phyloP scores from a whole-genome alignment of 2,329 filamentous ascomycete genomes.

The Akanthomyces lecanii region DNA sequence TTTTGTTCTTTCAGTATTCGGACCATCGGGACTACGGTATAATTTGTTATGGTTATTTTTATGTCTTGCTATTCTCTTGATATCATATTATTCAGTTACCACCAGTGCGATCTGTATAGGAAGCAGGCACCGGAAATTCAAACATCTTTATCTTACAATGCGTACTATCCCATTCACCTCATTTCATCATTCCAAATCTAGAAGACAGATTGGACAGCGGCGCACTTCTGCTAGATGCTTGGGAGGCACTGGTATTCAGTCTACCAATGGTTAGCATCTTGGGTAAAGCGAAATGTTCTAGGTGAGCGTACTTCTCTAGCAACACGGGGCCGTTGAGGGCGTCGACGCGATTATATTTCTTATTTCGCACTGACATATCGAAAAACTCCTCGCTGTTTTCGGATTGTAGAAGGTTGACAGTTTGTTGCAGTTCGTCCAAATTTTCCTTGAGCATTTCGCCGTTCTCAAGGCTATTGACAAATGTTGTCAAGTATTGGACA shows the following conservation, averaged over 20 bases:
- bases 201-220: constrained; percentile 71
- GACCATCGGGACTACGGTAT: not conserved
- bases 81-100: not conserved
- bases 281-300: not conserved
- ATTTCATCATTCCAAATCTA: constrained; percentile 63
- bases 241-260: constrained; percentile 56
- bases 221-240: constrained; percentile 54
- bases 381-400: constrained; percentile 97
- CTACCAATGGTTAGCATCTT: constrained; percentile 37
- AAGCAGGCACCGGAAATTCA: not conserved
- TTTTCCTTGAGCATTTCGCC: constrained; percentile 81
- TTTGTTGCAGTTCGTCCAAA: constrained; percentile 89
- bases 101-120: not conserved
- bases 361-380: constrained; percentile 82
- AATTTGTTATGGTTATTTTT: not conserved
- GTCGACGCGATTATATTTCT: constrained; percentile 91
- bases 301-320: constrained; percentile 75
- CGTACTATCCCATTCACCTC: constrained; percentile 23
- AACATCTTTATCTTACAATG: constrained; percentile 17
- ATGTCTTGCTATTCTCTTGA: not conserved
- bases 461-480: constrained; percentile 83
- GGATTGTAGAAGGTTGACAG: constrained; percentile 77
- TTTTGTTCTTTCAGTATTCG: not conserved
- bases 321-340: constrained; percentile 82
- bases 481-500: constrained; percentile 76